Evolutionary conservation across 2,329 filamentous ascomycete genomes (phyloP).

Genomic region (Clathrospora elynae): DNA sequence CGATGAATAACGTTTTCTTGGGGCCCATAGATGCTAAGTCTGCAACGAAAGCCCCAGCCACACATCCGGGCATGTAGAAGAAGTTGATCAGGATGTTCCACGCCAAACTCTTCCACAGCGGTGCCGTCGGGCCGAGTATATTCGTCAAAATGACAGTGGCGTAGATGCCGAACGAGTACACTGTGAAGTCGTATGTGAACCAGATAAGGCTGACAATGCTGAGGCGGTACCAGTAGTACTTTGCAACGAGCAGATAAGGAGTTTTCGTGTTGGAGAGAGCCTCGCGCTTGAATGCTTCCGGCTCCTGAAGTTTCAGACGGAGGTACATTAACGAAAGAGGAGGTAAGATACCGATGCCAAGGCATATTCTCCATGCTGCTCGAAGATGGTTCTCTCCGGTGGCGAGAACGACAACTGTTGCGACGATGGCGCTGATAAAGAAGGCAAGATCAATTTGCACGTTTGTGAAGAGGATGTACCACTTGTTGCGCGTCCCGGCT

Average conservation of each 20-base stretch:
- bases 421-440: slow-evolving; percentile 77
- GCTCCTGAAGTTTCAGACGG: slow-evolving; percentile 59
- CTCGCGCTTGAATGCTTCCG: slow-evolving; percentile 59
- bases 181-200: slow-evolving; percentile 70
- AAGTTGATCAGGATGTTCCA: slow-evolving; percentile 89
- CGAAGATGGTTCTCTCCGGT: slow-evolving; percentile 66
- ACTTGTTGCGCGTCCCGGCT: slow-evolving; percentile 78
- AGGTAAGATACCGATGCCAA: slow-evolving; percentile 61
- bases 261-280: slow-evolving; percentile 54
- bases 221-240: slow-evolving; percentile 62
- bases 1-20: slow-evolving; percentile 71
- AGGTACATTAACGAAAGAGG: slow-evolving; percentile 63
- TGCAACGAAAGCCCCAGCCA: slow-evolving; percentile 75
- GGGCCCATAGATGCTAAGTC: slow-evolving; percentile 74
- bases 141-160: slow-evolving; percentile 73
- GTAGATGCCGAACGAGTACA: slow-evolving; percentile 87
- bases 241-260: slow-evolving; percentile 52
- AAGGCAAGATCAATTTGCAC: slow-evolving; percentile 86
- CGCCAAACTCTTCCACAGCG: slow-evolving; percentile 78
- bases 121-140: slow-evolving; percentile 63
- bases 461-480: slow-evolving; percentile 84
- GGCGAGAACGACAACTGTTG: slow-evolving; percentile 65
- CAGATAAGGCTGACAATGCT: slow-evolving; percentile 61
- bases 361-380: slow-evolving; percentile 79
- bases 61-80: slow-evolving; percentile 85